Percentiles rank a stretch among this genome's conserved stretches.
Conservation (phyloP, 192 early-diverging fungal genomes). For the Kappamyces sp. region DNA sequence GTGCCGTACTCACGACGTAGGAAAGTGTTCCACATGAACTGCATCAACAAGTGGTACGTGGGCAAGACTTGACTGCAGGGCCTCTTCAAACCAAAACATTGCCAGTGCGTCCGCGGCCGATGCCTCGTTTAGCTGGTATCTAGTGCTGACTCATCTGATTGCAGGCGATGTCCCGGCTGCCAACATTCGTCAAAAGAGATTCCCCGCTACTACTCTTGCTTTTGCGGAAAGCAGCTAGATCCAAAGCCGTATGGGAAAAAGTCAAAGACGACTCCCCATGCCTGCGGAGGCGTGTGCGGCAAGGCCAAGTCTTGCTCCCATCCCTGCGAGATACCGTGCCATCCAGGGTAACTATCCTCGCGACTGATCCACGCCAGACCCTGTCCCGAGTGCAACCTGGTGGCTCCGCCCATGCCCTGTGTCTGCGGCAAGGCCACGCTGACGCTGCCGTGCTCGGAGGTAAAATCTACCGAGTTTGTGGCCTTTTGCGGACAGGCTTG, state of each 20-base stretch:
- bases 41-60: slow-evolving; percentile 70
- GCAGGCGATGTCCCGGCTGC: slow-evolving; percentile 92
- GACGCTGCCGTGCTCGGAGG: slow-evolving; percentile 68
- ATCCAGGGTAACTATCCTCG: slow-evolving; percentile 10
- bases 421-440: slow-evolving; percentile 71
- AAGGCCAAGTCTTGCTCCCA: slow-evolving; percentile 65
- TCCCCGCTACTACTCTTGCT: slow-evolving; percentile 76
- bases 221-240: slow-evolving; percentile 75
- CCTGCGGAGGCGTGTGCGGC: slow-evolving; percentile 77
- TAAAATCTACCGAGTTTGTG: slow-evolving; percentile 56
- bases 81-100: slow-evolving; percentile 1
- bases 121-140: slow-evolving; percentile 4
- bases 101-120: slow-evolving; percentile 1
- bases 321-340: slow-evolving; percentile 44
- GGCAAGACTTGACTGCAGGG: slow-evolving; percentile 15
- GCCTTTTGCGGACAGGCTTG: slow-evolving; percentile 69
- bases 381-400: slow-evolving; percentile 80
- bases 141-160: slow-evolving; percentile 10
- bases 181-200: slow-evolving; percentile 60
- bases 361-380: slow-evolving; percentile 76
- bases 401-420: slow-evolving; percentile 70
- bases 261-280: slow-evolving; percentile 66
- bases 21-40: slow-evolving; percentile 77
- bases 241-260: slow-evolving; percentile 49
- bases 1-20: too few species aligned